Percentiles rank a stretch among this genome's conserved stretches.
phyloP scores from a whole-genome alignment of 2,329 filamentous ascomycete species.

The Thelonectria olida region DNA sequence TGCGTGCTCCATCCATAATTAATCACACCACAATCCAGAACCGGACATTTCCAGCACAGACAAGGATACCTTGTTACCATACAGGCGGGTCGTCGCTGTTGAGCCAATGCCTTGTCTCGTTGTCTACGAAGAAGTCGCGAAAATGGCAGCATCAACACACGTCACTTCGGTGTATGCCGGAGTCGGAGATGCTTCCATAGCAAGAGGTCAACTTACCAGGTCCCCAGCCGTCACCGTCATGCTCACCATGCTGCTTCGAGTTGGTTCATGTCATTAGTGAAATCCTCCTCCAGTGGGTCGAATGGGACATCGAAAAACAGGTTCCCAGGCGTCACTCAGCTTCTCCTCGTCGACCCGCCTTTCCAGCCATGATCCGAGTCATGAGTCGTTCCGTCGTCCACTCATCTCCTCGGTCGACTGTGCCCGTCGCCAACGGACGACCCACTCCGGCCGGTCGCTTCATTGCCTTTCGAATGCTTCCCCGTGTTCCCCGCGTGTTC shows the following conservation, averaged over 20 bases:
- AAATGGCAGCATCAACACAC: background rate
- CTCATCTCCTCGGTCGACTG: constrained; percentile 7
- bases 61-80: constrained; percentile 4
- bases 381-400: background rate
- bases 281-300: background rate
- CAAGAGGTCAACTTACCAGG: background rate
- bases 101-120: no score
- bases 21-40: no score
- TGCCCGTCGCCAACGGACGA: constrained; percentile 14
- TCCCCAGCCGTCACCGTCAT: background rate
- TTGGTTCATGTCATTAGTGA: background rate
- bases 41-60: no score
- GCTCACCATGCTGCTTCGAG: no score
- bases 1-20: no score
- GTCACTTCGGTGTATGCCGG: background rate
- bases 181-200: background rate
- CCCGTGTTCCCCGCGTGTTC: constrained; percentile 18
- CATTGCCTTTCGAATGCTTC: constrained; percentile 1
- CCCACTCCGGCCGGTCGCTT: constrained; percentile 13
- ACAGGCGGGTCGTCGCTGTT: background rate
- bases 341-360: background rate
- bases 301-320: background rate
- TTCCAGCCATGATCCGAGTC: constrained; percentile 1
- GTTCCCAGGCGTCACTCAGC: background rate
- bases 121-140: no score